Conservation (phyloP, 495 filamentous ascomycete genomes). For the Margaritispora aquatica region DNA sequence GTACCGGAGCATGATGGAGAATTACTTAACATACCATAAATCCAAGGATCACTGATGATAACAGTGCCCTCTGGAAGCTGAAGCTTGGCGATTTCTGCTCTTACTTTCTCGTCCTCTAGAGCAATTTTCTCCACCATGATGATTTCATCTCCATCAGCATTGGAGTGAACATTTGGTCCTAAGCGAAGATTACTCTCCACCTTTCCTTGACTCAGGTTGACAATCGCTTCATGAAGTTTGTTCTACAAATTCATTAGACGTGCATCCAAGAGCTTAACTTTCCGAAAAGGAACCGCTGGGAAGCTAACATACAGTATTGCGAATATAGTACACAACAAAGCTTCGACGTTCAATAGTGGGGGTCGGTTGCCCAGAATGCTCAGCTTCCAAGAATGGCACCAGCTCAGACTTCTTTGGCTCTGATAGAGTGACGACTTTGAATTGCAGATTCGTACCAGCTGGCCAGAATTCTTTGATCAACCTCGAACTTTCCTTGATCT, state of each 20-base stretch:
- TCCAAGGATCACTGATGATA: slow-evolving; percentile 63
- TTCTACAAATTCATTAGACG: slow-evolving; percentile 32
- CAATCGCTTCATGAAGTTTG: slow-evolving; percentile 61
- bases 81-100: slow-evolving; percentile 58
- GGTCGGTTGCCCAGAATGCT: slow-evolving; percentile 33
- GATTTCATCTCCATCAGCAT: slow-evolving; percentile 55
- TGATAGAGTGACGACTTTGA: slow-evolving; percentile 59
- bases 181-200: slow-evolving; percentile 56
- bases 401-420: slow-evolving; percentile 59
- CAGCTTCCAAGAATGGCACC: slow-evolving; percentile 37
- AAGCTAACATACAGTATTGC: slow-evolving; percentile 46
- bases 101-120: slow-evolving; percentile 49
- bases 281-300: neutral
- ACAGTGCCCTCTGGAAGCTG: slow-evolving; percentile 55
- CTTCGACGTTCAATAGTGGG: slow-evolving; percentile 44
- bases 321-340: slow-evolving; percentile 58
- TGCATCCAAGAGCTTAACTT: neutral
- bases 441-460: slow-evolving; percentile 40
- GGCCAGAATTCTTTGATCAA: slow-evolving; percentile 47
- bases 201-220: slow-evolving; percentile 43
- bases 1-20: neutral
- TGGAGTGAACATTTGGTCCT: slow-evolving; percentile 48
- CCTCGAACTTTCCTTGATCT: slow-evolving; percentile 41
- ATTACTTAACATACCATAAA: slow-evolving; percentile 47
- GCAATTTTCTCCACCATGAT: slow-evolving; percentile 49